phyloP scores from a whole-genome alignment of 306 rosid genomes.

The Acacia crassicarpa region DNA sequence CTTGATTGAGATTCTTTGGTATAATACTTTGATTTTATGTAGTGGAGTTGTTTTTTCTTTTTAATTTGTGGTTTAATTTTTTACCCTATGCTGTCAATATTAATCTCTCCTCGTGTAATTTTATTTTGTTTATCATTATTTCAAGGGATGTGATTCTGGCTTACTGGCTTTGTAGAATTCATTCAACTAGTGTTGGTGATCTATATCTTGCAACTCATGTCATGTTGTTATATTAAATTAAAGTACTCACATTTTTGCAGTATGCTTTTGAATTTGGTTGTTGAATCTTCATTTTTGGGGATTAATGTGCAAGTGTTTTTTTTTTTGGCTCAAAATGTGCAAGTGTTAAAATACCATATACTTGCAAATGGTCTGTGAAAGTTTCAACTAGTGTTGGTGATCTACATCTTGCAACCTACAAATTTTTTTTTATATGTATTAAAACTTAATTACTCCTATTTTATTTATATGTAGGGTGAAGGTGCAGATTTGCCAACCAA shows the following conservation, averaged over 20 bases:
- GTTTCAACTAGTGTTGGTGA: no score
- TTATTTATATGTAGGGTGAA: no score
- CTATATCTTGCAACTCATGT: background rate
- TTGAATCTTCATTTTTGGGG: background rate
- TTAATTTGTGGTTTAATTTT: no score
- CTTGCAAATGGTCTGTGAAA: no score
- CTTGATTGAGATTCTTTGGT: no score
- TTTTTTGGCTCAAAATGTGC: no score
- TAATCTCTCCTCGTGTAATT: background rate
- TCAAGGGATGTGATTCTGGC: constrained; percentile 2
- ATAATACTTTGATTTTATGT: no score
- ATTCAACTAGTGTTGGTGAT: background rate
- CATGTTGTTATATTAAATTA: background rate
- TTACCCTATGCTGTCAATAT: background rate
- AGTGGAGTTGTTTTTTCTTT: no score
- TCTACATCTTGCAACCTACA: no score
- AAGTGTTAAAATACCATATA: background rate
- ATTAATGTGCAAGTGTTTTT: constrained; percentile 9
- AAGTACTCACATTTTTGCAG: background rate
- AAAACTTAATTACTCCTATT: no score
- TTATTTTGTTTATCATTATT: background rate
- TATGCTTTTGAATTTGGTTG: constrained; percentile 6
- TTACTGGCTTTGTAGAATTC: background rate
- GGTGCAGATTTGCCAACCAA: no score
- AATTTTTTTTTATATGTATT: no score